A percentile compares a stretch with the other conserved stretches of the same genome.
phyloP scores from a whole-genome alignment of 1,139 yeast genomes.

The Yamadazyma atlantica region DNA sequence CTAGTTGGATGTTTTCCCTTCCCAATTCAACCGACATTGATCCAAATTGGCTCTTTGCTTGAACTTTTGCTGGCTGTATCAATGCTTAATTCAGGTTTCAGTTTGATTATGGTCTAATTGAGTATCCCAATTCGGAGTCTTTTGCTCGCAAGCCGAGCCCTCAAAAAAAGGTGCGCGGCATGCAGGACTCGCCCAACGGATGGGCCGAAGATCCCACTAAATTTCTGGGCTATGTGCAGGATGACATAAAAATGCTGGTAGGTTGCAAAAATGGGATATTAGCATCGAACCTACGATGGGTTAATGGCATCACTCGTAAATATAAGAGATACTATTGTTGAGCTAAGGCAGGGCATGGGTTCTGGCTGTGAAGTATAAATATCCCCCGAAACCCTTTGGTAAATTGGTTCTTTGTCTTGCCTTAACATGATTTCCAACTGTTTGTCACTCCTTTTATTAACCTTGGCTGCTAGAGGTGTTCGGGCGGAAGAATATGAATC shows the following conservation, averaged over 20 bases:
- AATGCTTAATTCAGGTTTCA: not conserved
- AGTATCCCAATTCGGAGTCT: no score
- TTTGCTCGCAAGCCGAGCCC: no score
- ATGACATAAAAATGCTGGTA: slow-evolving; percentile 8
- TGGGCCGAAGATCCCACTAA: not conserved
- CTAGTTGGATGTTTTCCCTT: no score
- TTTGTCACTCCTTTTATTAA: slow-evolving; percentile 19
- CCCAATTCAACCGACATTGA: no score
- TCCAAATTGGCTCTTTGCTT: no score
- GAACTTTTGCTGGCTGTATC: not conserved
- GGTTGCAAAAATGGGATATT: slow-evolving; percentile 6
- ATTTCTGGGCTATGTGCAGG: slow-evolving; percentile 1
- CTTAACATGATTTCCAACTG: slow-evolving; percentile 16
- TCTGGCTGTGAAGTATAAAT: not conserved
- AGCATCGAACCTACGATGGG: not conserved
- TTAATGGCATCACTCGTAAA: slow-evolving; percentile 2
- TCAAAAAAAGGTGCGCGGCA: no score
- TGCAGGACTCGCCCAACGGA: not conserved
- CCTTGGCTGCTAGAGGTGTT: slow-evolving; percentile 15
- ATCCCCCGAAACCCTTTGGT: not conserved
- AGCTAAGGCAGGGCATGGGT: not conserved
- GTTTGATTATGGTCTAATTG: not conserved
- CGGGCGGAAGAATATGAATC: slow-evolving; percentile 4
- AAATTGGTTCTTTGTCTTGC: not conserved
- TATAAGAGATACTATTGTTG: not conserved